Conservation (phyloP, 148 eudicot species). For the Vaccinium corymbosum region DNA sequence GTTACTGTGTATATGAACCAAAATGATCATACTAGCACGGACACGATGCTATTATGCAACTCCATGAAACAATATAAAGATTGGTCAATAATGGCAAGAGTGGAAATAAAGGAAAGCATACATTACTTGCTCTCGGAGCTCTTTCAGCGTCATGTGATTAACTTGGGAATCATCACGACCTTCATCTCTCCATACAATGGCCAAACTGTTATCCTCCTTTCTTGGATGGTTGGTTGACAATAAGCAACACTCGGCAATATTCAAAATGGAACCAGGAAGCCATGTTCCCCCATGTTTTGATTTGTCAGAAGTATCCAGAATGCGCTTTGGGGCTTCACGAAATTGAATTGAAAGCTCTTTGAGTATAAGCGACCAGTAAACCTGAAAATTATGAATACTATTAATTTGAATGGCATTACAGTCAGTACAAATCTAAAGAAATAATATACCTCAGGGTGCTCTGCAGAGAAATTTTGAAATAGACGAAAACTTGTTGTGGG, state of each 20-base stretch:
- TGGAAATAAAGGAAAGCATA: conserved; percentile 21
- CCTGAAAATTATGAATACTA: conserved; percentile 37
- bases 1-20: background rate
- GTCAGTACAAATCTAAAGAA: background rate
- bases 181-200: conserved; percentile 80
- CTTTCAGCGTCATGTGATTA: conserved; percentile 48
- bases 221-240: conserved; percentile 41
- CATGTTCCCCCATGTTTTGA: conserved; percentile 77
- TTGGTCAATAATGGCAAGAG: background rate
- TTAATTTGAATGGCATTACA: background rate
- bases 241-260: conserved; percentile 81
- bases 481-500: conserved; percentile 65
- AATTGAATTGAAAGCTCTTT: conserved; percentile 65
- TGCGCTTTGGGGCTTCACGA: conserved; percentile 52
- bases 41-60: background rate
- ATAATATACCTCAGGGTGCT: conserved; percentile 65
- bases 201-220: conserved; percentile 56
- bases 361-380: conserved; percentile 68
- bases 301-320: conserved; percentile 59
- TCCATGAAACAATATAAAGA: background rate
- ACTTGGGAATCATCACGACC: conserved; percentile 48
- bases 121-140: conserved; percentile 86
- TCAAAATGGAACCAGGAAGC: conserved; percentile 85
- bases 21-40: background rate
- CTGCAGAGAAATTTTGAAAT: conserved; percentile 58